These are phyloP conservation scores for Fusarium subglutinans DNA, from an alignment of 2,329 filamentous ascomycete species.

Conservation along the genomic window DNA sequence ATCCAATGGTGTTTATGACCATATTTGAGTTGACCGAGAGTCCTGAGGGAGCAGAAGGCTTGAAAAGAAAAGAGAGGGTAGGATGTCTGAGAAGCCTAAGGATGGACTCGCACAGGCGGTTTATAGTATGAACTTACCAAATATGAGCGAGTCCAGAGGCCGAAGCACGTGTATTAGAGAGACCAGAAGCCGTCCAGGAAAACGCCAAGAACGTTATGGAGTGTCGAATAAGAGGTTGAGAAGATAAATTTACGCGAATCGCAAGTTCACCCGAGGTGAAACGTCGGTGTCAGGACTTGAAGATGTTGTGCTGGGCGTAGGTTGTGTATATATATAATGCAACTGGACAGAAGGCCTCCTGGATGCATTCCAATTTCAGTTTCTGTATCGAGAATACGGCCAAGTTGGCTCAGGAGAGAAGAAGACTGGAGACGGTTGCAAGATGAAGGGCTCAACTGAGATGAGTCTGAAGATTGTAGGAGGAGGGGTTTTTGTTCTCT, in stretches of 20 bases:
- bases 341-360: neutral
- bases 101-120: conserved; percentile 1
- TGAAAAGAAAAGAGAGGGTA: neutral
- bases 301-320: neutral
- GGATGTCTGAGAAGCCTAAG: conserved; percentile 1
- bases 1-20: conserved; percentile 2
- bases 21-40: neutral
- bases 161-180: conserved; percentile 7
- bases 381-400: neutral
- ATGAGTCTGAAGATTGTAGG: conserved; percentile 25
- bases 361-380: neutral
- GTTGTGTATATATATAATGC: neutral
- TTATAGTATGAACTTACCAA: conserved; percentile 21
- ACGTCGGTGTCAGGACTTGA: conserved; percentile 6
- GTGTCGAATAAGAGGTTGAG: conserved; percentile 5
- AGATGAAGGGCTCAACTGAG: conserved; percentile 25
- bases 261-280: neutral
- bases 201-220: conserved; percentile 7
- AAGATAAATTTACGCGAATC: conserved; percentile 16
- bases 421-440: conserved; percentile 19
- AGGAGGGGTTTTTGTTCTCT: conserved; percentile 34
- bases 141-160: neutral
- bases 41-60: neutral
- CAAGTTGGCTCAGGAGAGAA: conserved; percentile 3
- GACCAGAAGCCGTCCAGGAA: conserved; percentile 5